Conservation (phyloP, 129 eudicot genomes). For the Smallanthus sonchifolius region DNA sequence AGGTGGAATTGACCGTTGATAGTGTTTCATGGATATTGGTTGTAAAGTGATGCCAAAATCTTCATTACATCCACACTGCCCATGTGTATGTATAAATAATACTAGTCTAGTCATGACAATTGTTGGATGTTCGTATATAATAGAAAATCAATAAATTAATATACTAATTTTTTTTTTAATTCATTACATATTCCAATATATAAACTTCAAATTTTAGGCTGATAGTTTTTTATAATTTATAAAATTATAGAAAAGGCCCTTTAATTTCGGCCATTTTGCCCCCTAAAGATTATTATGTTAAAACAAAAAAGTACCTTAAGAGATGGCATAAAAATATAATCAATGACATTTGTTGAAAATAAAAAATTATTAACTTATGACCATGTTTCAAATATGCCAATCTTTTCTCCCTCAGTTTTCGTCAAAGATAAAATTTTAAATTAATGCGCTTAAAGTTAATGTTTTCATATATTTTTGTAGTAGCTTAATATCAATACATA, state of each 20-base stretch:
- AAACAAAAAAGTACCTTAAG: slow-evolving; percentile 3
- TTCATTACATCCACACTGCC: slow-evolving; percentile 36
- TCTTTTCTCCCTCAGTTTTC: background rate
- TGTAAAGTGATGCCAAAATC: slow-evolving; percentile 28
- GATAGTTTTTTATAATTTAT: background rate
- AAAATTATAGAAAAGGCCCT: background rate
- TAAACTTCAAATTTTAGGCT: background rate
- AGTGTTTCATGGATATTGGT: slow-evolving; percentile 25
- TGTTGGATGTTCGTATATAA: no score
- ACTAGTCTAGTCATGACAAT: no score
- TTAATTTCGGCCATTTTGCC: slow-evolving; percentile 14
- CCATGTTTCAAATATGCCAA: slow-evolving; percentile 9
- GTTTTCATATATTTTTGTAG: no score
- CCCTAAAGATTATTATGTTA: background rate
- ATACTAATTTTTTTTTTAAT: background rate
- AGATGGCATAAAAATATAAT: no score
- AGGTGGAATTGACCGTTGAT: slow-evolving; percentile 27
- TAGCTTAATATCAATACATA: no score
- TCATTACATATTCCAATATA: background rate
- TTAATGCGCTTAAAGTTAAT: no score
- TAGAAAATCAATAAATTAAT: background rate
- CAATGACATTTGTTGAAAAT: no score
- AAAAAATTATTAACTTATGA: background rate
- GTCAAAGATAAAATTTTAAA: background rate
- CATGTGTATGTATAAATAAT: slow-evolving; percentile 15